Evolutionary conservation across 208 protist species (phyloP).

Genomic region (Trypanosoma brucei): DNA sequence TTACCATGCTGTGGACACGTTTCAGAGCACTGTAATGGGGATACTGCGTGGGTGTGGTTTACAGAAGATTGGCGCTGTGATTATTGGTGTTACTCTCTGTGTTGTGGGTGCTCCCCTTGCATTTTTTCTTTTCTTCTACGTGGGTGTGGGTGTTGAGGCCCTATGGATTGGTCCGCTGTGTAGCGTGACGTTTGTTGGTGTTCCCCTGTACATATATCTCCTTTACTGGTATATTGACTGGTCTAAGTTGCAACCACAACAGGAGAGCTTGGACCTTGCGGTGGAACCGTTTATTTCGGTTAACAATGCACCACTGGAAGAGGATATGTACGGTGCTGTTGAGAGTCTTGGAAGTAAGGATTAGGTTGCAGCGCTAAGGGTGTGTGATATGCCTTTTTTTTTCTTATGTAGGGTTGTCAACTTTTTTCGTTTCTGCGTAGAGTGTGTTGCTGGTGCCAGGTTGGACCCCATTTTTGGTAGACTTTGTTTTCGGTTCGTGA

Average conservation of each 20-base stretch:
- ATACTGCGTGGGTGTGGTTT: constrained; percentile 71
- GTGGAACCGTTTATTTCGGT: neutral
- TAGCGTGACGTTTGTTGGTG: constrained; percentile 38
- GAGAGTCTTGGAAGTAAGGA: neutral
- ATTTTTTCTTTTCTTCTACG: constrained; percentile 78
- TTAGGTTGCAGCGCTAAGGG: no score
- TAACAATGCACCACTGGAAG: neutral
- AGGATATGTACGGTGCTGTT: neutral
- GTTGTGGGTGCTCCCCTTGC: constrained; percentile 59
- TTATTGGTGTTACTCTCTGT: constrained; percentile 61
- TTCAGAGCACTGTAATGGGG: constrained; percentile 79
- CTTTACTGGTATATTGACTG: constrained; percentile 72
- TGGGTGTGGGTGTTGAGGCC: constrained; percentile 57
- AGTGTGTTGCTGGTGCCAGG: no score
- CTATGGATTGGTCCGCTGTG: constrained; percentile 76
- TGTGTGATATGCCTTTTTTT: neutral
- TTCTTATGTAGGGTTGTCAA: neutral
- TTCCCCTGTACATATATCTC: constrained; percentile 63
- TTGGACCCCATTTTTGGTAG: no score
- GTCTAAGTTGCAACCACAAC: constrained; percentile 52
- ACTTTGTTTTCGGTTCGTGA: no score
- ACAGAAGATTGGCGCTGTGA: constrained; percentile 59
- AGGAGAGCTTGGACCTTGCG: neutral
- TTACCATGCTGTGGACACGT: constrained; percentile 81
- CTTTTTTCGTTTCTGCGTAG: neutral